Evolutionary conservation across 345 rosid genomes (phyloP).

Genomic region (Hibiscus tridactylites): DNA sequence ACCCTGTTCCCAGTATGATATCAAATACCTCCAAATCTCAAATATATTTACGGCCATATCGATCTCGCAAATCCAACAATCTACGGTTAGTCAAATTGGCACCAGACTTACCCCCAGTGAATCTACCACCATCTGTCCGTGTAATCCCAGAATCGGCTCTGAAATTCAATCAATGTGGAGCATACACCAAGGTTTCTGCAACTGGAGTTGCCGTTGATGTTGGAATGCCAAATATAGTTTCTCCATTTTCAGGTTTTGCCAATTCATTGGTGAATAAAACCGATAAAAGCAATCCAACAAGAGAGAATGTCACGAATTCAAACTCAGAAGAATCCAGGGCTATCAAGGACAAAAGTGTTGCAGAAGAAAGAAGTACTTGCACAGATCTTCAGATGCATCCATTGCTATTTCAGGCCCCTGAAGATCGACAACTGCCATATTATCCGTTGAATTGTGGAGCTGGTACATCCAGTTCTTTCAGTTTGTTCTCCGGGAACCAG

Average conservation of each 20-base stretch:
- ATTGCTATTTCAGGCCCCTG: slow-evolving; percentile 64
- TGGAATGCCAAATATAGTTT: slow-evolving; percentile 30
- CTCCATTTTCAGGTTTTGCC: slow-evolving; percentile 24
- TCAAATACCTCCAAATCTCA: slow-evolving; percentile 30
- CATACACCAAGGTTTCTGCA: slow-evolving; percentile 24
- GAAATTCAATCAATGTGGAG: slow-evolving; percentile 32
- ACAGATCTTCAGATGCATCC: slow-evolving; percentile 88
- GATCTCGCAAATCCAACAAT: slow-evolving; percentile 35
- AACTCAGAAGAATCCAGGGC: slow-evolving; percentile 31
- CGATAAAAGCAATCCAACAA: slow-evolving; percentile 23
- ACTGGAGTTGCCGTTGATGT: slow-evolving; percentile 24
- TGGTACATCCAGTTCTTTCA: slow-evolving; percentile 45
- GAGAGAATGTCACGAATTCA: slow-evolving; percentile 26
- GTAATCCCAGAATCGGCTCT: slow-evolving; percentile 67
- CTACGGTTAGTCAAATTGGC: slow-evolving; percentile 73
- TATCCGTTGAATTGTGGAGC: slow-evolving; percentile 33
- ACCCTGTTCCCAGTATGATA: slow-evolving; percentile 21
- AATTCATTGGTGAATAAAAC: slow-evolving; percentile 16
- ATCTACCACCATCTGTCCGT: slow-evolving; percentile 88
- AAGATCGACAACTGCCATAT: slow-evolving; percentile 47
- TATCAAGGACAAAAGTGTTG: slow-evolving; percentile 34
- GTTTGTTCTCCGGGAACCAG: slow-evolving; percentile 66
- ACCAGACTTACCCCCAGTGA: slow-evolving; percentile 87
- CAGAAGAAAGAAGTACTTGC: slow-evolving; percentile 33
- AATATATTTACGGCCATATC: slow-evolving; percentile 32